Evolutionary conservation across 2,329 filamentous ascomycete species (phyloP), one percentile per base, ranked within the genome.

Genomic region (Colletotrichum spaethianum): DNA sequence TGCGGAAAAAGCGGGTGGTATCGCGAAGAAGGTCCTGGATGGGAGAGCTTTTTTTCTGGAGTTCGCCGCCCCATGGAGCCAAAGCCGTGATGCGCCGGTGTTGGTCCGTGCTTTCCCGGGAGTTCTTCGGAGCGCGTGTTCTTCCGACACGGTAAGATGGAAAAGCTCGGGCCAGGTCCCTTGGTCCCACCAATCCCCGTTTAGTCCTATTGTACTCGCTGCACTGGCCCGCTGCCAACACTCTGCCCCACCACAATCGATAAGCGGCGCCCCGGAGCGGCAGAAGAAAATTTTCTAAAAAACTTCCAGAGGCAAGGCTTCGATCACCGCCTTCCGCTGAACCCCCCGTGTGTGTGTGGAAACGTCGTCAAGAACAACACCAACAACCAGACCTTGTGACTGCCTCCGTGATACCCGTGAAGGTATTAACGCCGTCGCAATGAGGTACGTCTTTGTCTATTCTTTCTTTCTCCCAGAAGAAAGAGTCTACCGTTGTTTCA

Each of bases 261-360:
- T 72, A 72, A 72, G 53, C 48, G 36, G 48, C 48, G 48, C 44
- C 60, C 46, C n/a, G 38, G 53, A 46, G 62, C 40, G 52, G 48
- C 61, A 63, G 61, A 60, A 72, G 59, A 68, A 72, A 72, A 72
- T 70, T 55, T 70, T 72, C 70, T 72, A 67, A 67, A 71, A 71
- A 71, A 68, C 64, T 71, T 71, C 28, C 36, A 57, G 57, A 26
- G 65, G 20, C 44, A 53, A 72, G 65, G 69, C 44, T 42, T 70
- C 36, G 60, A 72, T 64, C 70, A 72, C 70, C 70, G 70, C 70
- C 70, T 70, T 72, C 70, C 67, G 63, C 63, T 64, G 65, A 56
- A 63, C 48, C 48, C 50, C 38, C 38, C 26, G n/a, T n/a, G 46
- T 42, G 33, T 63, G 23, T 42, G 36, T 50, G 59, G 70, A 72